These are phyloP conservation scores for Mycogone perniciosa DNA, from an alignment of 2,329 filamentous ascomycete species.

Conservation along the genomic window DNA sequence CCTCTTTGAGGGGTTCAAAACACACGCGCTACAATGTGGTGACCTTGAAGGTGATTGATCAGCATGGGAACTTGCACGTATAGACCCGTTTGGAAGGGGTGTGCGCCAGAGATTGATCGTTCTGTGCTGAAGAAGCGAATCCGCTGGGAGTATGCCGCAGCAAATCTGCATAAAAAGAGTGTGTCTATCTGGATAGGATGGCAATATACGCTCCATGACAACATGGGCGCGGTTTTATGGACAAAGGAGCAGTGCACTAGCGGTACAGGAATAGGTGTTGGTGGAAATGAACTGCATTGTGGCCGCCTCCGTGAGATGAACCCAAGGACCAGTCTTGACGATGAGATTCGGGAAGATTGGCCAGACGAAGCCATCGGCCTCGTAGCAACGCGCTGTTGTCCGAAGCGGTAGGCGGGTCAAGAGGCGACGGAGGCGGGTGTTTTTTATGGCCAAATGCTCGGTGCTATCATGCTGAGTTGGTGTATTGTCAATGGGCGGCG, in stretches of 20 bases:
- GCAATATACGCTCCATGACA: conserved; percentile 26
- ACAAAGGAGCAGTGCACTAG: conserved; percentile 15
- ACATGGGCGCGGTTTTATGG: conserved; percentile 6
- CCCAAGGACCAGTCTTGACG: background rate
- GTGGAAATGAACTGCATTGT: conserved; percentile 18
- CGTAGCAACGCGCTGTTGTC: background rate
- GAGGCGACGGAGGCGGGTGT: background rate
- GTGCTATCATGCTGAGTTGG: background rate
- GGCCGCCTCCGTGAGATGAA: conserved; percentile 14
- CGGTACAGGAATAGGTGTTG: conserved; percentile 19
- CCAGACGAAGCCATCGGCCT: background rate
- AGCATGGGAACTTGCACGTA: no score
- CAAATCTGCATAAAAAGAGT: no score
- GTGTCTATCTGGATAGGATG: no score
- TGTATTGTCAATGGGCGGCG: background rate
- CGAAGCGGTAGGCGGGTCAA: background rate
- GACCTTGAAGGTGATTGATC: no score
- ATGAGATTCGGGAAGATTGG: background rate
- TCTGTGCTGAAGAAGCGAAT: no score
- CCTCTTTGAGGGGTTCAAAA: no score
- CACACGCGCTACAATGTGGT: no score
- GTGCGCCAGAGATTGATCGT: no score
- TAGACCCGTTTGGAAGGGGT: no score
- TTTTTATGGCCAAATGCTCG: background rate
- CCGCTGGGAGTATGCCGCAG: no score